Evolutionary conservation across 306 rosid genomes (phyloP), one percentile per base, ranked within the genome.

Genomic region (Quercus glauca): DNA sequence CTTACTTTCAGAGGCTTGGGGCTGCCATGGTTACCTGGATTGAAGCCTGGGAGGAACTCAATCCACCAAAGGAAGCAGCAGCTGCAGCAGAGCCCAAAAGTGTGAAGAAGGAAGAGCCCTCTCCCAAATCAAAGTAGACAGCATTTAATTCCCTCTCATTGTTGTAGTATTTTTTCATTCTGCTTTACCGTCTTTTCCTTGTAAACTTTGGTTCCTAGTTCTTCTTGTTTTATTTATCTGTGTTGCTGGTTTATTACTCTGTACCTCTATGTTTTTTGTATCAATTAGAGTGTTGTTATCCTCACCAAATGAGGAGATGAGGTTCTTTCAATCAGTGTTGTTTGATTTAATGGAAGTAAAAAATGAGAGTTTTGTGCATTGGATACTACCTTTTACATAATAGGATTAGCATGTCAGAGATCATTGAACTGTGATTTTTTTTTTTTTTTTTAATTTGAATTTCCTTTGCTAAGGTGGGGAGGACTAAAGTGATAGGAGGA

Each of bases 21-120:
- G 90, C 91, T 55, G 91, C 92, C 21, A 93, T 86, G 97, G 88
- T 88, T 70, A 91, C 91, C 67, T 91, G 97, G 97, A 90, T 87
- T 85, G 92, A 89, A 79, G 94, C 92, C 75, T 93, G 95, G 95
- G 92, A 87, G 78, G 86, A 88, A 56, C 93, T 91, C 57, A 91
- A 93, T 85, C 91, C 97, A 55, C 76, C 70, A 13, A 57, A 76
- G 4, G 43, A 73, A 52, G 10, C 73, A 56, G 3, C 76, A 5
- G 52, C 52, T 59, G 37, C 14, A 19, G 37, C 73, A 60, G 37
- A 59, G n/a, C 26, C 69, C 56, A 49, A 15, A 9, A 21, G 15
- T 67, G 52, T 67, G 71, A 67, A 67, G 52, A 67, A 67, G 52
- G 25, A 33, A 31, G 71, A 33, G 25, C 28, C 52, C 28, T 19